phyloP scores from a whole-genome alignment of 2,329 filamentous ascomycete species.

The Fusarium anguioides region DNA sequence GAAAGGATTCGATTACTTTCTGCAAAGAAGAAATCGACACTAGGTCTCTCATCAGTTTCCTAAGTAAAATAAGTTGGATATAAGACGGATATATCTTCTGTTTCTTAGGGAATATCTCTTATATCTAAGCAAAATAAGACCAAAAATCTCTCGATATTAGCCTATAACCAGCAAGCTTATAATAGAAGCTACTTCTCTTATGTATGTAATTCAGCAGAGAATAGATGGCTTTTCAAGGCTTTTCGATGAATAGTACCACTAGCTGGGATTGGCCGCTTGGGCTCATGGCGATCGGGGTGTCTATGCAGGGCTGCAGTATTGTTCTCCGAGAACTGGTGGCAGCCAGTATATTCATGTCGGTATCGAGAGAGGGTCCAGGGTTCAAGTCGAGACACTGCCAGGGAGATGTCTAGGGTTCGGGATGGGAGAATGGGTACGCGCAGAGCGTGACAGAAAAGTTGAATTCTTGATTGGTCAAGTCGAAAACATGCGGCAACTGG shows the following conservation, averaged over 20 bases:
- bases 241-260: too few relatives aligned
- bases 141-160: not conserved
- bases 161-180: not conserved
- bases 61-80: rapidly evolving
- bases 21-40: too few relatives aligned
- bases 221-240: not conserved
- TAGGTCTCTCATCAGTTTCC: not conserved
- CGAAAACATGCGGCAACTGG: too few relatives aligned
- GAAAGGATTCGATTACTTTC: too few relatives aligned
- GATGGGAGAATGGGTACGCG: rapidly evolving
- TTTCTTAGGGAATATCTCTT: not conserved
- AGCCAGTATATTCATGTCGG: not conserved
- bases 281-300: rapidly evolving
- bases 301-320: rapidly evolving
- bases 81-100: not conserved
- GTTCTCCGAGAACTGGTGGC: rapidly evolving
- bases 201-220: not conserved
- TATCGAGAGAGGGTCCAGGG: not conserved
- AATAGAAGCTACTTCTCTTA: not conserved
- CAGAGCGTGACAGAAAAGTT: rapidly evolving
- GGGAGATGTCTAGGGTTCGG: rapidly evolving
- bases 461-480: not conserved
- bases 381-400: not conserved
- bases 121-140: not conserved
- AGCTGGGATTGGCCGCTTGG: too few relatives aligned